Base-by-base conservation (phyloP, 2,329 filamentous ascomycete genomes). In the Phyllosticta paracitricarpa region DNA sequence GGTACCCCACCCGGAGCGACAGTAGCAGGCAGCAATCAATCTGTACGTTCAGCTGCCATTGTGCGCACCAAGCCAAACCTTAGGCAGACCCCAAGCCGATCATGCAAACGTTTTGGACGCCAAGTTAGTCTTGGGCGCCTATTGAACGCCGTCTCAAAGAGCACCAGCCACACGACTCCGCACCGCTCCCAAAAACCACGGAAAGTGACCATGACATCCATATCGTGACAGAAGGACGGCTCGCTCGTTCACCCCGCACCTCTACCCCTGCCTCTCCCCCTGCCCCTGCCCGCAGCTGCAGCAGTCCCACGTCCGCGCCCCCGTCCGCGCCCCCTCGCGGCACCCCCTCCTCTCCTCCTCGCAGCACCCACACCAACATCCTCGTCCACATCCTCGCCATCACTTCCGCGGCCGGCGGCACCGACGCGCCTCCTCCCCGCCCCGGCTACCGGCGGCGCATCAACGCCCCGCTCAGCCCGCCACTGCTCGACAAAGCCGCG, bases 401-500 rank as follows among this genome's bases (percentile, higher is more conserved):
- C 51, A 17, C 33, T 40, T 40, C 33, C 61, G 58, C 25, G 52
- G 7, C 24, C 26, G 4, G 56, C 30, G 33, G 19, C 19, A 22
- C 19, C 33, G 4, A 10, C 52, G 9, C 58, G 10, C n/a, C 55
- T 25, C 10, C 54, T 28, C 48, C 51, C 51, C 24, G 59, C 51
- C 4, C 58, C 54, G 17, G 24, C 53, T 14, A 3, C 22, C 9
- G 19, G 48, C 56, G 48, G 40, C 58, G 53, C 17, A 14, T 52
- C 52, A 4, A 35, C 33, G 12, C 51, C 24, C 33, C 71, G 69
- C 0, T 66, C 67, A 17, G 68, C 68, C 51, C 66, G 69, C 60
- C 75, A 68, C 5, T 67, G 76, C 61, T 91, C 86, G 28, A 91
- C 78, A 67, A 85, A 85, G 57, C 83, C 80, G 71, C 83, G 82